Base-by-base conservation (phyloP, 2,329 filamentous ascomycete species). In the Venturiaceae sp. region DNA sequence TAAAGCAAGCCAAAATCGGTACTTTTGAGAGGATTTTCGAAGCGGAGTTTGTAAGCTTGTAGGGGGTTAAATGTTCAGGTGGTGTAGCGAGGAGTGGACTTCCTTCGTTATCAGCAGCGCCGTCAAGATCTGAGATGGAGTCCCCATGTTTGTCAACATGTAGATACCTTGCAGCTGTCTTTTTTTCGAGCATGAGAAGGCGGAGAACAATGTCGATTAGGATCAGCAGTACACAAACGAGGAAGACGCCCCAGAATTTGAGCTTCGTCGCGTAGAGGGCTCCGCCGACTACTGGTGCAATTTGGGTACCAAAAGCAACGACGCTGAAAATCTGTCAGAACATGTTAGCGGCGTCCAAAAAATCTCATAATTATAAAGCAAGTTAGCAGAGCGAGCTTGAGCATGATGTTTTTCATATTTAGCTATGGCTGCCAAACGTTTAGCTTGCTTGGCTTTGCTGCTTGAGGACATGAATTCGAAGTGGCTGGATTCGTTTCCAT, bases 111-210 rank as follows among this genome's bases (percentile, higher is more conserved):
- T 50, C 23, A 50, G 44, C 44, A 16, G 44, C 14, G 14, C 26
- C 44, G 30, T 50, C 44, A 16, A 30, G 14, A 50, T 32, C 32
- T 44, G 32, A 19, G 2, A 21, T 14, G 16, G 36, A 30, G 11
- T 32, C 11, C 14, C 21, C 32, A 56, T 56, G 47, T 33, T 56
- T 9, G 13, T 71, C 66, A 57, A 80, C 82, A 60, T 71, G 73
- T 8, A 67, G 68, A 50, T 50, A 57, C 41, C 55, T 28, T 34
- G 53, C 36, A 0, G 82, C 82, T 1, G 77, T 74, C 65, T 81
- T 83, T 68, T 83, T 84, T 68, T 87, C 84, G n/a, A 87, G 76
- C 56, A 87, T 75, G 5, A 82, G 66, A 0, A 83, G 64, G 13
- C 84, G 78, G 76, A 86, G 79, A 23, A 81, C 58, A 60, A 86